Evolutionary conservation across 2,329 filamentous ascomycete genomes (phyloP), one percentile per base, ranked within the genome.

Genomic region (Bertia moriformis): DNA sequence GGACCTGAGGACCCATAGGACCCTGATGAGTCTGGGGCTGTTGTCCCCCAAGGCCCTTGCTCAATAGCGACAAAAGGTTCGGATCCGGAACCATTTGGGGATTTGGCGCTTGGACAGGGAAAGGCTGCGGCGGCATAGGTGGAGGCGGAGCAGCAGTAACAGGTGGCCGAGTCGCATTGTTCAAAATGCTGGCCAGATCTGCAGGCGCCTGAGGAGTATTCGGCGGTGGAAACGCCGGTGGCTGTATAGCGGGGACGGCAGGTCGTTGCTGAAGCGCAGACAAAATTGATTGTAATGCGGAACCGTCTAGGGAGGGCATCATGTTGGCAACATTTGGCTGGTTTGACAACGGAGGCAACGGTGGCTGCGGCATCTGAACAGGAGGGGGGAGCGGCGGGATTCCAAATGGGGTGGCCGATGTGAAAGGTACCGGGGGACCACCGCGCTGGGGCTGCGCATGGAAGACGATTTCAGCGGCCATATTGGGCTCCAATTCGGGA

Each of bases 391-490:
- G 10, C 15, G 32, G 12, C 15, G 10, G 32, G 10, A 35, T 17
- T 12, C 12, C 32, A 18, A 35, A 35, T 7, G 32, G 10, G 12
- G 32, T 7, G 15, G 10, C 17, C 12, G 32, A 15, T 12, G 32
- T 7, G 32, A 35, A 18, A 10, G 32, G 15, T 10, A 17, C 12
- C 15, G 32, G 15, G 7, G 32, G 12, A 7, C 12, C 15, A 35
- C 10, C 32, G 15, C 32, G 32, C 17, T 35, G 32, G 17, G 32
- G 7, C 17, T 35, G 32, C 51, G 73, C 76, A 44, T 78, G 69
- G 39, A 76, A 60, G 44, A 83, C 73, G 24, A 85, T 67, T 45
- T 83, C 75, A 15, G 73, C 76, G 17, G 73, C 76, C 41, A 81
- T 69, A 14, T 63, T 60, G 3, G 77, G 71, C 38, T 83, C 78